These are phyloP conservation scores for Gamsiella multidivaricata DNA, from an alignment of 192 early-diverging fungal genomes.

Conservation along the genomic window DNA sequence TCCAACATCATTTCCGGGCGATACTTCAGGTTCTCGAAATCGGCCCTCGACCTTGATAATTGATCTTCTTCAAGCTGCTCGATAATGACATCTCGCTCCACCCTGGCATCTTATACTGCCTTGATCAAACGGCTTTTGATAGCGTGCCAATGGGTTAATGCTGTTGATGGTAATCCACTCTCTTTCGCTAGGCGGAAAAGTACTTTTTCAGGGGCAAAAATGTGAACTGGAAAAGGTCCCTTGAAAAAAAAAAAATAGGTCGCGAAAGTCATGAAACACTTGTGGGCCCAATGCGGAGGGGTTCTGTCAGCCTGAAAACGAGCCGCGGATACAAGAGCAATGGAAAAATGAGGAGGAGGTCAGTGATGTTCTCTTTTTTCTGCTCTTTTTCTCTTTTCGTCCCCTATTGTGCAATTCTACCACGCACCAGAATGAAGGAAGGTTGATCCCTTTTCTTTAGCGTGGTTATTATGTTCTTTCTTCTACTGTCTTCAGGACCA, in stretches of 20 bases:
- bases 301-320: neutral
- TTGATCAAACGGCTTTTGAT: too few relatives aligned
- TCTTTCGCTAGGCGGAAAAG: too few relatives aligned
- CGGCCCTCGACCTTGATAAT: too few relatives aligned
- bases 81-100: too few relatives aligned
- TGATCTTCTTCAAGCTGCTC: too few relatives aligned
- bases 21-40: too few relatives aligned
- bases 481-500: neutral
- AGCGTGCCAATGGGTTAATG: too few relatives aligned
- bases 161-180: too few relatives aligned
- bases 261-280: constrained; percentile 25
- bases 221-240: constrained; percentile 10
- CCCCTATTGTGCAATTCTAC: neutral
- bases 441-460: neutral
- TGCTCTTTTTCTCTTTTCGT: neutral
- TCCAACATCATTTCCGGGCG: too few relatives aligned
- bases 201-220: constrained; percentile 15
- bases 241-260: constrained; percentile 5
- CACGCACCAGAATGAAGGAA: neutral
- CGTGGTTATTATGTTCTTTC: neutral
- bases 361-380: neutral
- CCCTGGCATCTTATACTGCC: too few relatives aligned
- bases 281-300: neutral
- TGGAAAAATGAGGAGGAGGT: neutral
- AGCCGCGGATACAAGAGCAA: neutral